Evolutionary conservation across 352 stramenopile genomes (phyloP).

Genomic region (Hyaloperonospora arabidopsidis): DNA sequence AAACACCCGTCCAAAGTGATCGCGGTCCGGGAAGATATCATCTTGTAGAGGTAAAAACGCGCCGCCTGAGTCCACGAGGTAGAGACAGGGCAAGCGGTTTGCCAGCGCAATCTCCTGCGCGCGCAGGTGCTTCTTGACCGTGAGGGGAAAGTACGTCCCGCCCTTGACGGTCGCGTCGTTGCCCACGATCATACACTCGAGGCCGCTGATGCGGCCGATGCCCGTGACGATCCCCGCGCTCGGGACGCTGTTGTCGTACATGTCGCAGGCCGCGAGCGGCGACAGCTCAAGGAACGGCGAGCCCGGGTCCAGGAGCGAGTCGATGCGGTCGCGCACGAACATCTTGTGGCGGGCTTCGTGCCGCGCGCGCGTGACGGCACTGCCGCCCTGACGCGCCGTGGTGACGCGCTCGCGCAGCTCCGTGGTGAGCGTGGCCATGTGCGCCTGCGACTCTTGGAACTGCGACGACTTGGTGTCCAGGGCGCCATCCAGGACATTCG

Average conservation of each 20-base stretch:
- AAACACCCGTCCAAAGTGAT: conserved; percentile 97
- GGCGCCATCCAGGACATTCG: conserved; percentile 56
- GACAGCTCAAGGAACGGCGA: conserved; percentile 95
- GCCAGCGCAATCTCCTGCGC: conserved; percentile 93
- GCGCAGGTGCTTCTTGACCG: conserved; percentile 96
- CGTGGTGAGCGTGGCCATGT: conserved; percentile 48
- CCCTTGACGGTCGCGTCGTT: conserved; percentile 99
- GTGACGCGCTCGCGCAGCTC: conserved; percentile 40
- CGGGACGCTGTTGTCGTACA: conserved; percentile 80
- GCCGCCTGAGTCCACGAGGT: conserved; percentile 93
- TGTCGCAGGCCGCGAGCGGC: conserved; percentile 76
- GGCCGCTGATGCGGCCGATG: conserved; percentile 77
- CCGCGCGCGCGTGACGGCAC: conserved; percentile 51
- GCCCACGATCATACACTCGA: conserved; percentile 94
- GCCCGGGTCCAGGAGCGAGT: conserved; percentile 89
- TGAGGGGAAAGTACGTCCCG: conserved; percentile 97
- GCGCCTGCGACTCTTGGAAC: conserved; percentile 46
- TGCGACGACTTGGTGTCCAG: conserved; percentile 53
- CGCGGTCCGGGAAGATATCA: conserved; percentile 95
- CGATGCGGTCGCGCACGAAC: conserved; percentile 89
- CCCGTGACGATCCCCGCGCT: conserved; percentile 87
- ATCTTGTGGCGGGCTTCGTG: conserved; percentile 79
- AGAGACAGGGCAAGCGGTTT: conserved; percentile 95
- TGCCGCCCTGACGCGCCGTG: conserved; percentile 53
- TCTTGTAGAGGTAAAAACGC: conserved; percentile 94